phyloP scores from a whole-genome alignment of 2,329 filamentous ascomycete species.

The Cercospora zeina region DNA sequence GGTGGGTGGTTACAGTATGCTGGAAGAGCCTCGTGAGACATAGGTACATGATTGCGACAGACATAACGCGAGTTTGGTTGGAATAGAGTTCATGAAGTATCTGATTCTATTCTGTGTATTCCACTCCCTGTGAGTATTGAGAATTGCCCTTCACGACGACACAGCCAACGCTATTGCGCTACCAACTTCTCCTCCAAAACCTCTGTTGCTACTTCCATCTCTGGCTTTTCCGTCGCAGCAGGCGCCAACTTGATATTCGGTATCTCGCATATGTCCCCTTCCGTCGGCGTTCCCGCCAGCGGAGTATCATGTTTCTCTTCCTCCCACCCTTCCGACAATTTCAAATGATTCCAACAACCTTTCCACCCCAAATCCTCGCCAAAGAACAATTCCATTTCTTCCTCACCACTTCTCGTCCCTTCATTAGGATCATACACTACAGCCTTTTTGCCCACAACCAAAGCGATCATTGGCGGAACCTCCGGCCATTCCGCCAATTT shows the following conservation, averaged over 20 bases:
- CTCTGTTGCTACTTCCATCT: neutral
- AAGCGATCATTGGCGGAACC: conserved; percentile 22
- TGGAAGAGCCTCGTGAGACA: neutral
- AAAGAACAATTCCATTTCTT: conserved; percentile 24
- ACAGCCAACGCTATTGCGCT: neutral
- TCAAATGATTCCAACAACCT: conserved; percentile 23
- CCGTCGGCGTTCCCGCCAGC: neutral
- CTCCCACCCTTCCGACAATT: conserved; percentile 16
- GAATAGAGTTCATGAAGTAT: neutral
- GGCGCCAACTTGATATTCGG: conserved; percentile 10
- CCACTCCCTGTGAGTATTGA: neutral
- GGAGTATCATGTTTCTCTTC: conserved; percentile 8
- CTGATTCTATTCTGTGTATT: neutral
- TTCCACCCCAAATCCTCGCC: conserved; percentile 22
- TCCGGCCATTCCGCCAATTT: conserved; percentile 18
- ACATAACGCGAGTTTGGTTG: neutral
- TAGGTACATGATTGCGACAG: neutral
- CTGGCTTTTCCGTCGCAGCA: neutral
- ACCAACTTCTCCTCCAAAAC: neutral
- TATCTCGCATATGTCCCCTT: neutral
- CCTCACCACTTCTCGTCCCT: conserved; percentile 18
- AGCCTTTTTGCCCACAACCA: conserved; percentile 23
- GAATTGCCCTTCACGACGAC: neutral
- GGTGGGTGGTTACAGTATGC: neutral
- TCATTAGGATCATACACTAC: conserved; percentile 19